Evolutionary conservation across 176 grass and related monocot genomes (phyloP).

Genomic region (Rhipidocladum racemiflorum): DNA sequence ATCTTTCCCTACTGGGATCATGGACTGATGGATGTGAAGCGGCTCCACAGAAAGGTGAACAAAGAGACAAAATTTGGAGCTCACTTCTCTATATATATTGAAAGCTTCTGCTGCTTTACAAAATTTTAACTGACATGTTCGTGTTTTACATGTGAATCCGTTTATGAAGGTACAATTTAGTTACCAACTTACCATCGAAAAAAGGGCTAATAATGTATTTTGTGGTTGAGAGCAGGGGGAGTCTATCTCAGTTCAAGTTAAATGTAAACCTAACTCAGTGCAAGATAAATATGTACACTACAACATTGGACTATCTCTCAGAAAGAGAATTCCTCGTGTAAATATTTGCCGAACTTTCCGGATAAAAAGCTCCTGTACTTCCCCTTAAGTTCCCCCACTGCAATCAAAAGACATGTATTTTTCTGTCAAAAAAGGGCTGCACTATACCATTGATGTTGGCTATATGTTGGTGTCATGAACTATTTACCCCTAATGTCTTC

Average conservation of each 20-base stretch:
- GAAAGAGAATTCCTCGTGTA: constrained; percentile 66
- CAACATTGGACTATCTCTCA: constrained; percentile 14
- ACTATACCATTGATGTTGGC: background rate
- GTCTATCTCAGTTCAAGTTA: background rate
- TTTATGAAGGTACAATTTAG: background rate
- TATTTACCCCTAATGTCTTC: constrained; percentile 52
- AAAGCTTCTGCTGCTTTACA: background rate
- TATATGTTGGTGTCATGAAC: constrained; percentile 2
- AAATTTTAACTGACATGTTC: background rate
- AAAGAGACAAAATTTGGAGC: background rate
- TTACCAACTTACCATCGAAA: background rate
- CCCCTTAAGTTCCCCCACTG: constrained; percentile 76
- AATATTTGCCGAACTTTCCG: constrained; percentile 46
- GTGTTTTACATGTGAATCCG: background rate
- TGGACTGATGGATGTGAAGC: background rate
- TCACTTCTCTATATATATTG: background rate
- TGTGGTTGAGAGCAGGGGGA: background rate
- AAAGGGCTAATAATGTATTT: background rate
- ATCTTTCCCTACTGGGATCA: background rate
- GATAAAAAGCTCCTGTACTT: constrained; percentile 80
- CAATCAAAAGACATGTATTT: constrained; percentile 3
- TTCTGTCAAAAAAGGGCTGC: background rate
- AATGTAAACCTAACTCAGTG: background rate
- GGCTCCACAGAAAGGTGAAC: constrained; percentile 7
- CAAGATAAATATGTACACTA: background rate